Conservation (phyloP, 495 filamentous ascomycete genomes). For the Neurospora sp. region DNA sequence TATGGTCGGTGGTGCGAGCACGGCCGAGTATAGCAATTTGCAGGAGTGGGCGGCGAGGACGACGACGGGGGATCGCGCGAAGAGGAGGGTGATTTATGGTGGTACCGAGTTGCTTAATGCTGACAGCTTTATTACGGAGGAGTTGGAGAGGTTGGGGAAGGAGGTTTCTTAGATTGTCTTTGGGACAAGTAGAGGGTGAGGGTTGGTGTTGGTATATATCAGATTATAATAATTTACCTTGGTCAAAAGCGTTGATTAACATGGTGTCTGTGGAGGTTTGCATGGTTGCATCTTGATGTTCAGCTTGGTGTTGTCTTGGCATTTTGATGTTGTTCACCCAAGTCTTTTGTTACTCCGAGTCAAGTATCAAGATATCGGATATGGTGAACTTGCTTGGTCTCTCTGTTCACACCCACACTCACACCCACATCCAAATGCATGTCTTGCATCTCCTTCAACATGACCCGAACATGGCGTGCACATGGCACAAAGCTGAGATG, state of each 20-base stretch:
- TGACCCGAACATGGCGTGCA: neutral
- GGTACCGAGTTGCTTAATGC: slow-evolving; percentile 92
- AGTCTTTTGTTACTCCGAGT: neutral
- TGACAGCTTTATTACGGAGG: slow-evolving; percentile 71
- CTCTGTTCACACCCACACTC: neutral
- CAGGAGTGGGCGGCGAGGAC: slow-evolving; percentile 89
- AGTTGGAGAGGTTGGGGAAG: slow-evolving; percentile 66
- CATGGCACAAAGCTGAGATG: neutral
- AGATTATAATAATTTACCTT: neutral
- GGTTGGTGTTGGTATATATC: neutral
- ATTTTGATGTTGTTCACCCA: neutral
- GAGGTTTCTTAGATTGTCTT: slow-evolving; percentile 26
- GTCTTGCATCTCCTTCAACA: neutral
- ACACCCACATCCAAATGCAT: neutral
- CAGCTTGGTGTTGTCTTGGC: neutral
- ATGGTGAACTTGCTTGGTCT: neutral
- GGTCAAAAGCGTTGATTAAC: neutral
- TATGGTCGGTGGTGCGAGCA: slow-evolving; percentile 91
- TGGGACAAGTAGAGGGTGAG: neutral
- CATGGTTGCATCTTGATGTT: neutral
- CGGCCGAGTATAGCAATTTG: slow-evolving; percentile 98
- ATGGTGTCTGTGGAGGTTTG: neutral
- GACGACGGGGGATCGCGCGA: slow-evolving; percentile 40
- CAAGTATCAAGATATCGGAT: too few species aligned
- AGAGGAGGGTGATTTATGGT: slow-evolving; percentile 83